These are phyloP conservation scores for Sporothrix inflata DNA, from an alignment of 2,329 filamentous ascomycete genomes.

Conservation along the genomic window DNA sequence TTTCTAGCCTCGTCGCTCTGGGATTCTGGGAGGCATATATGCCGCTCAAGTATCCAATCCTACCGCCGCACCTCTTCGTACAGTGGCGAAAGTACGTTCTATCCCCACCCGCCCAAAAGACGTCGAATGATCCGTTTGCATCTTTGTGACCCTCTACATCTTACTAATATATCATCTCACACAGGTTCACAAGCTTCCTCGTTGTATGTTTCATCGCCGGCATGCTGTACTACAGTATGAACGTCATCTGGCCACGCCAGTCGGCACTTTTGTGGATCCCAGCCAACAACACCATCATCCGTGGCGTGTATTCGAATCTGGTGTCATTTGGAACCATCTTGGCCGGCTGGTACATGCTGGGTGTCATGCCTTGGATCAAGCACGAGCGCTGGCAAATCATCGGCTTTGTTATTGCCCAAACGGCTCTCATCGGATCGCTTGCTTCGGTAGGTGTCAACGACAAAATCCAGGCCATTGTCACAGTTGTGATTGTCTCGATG, in stretches of 20 bases:
- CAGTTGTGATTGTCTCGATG: constrained; percentile 40
- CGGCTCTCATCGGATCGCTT: constrained; percentile 43
- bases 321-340: constrained; percentile 39
- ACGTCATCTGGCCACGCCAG: constrained; percentile 40
- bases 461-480: constrained; percentile 42
- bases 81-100: constrained; percentile 23
- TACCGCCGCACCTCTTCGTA: constrained; percentile 40
- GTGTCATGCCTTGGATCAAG: constrained; percentile 21
- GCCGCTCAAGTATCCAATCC: constrained; percentile 38
- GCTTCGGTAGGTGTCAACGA: constrained; percentile 41
- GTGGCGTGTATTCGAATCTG: background rate
- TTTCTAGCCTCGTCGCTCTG: constrained; percentile 39
- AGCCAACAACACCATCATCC: constrained; percentile 35
- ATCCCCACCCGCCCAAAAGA: no score
- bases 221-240: constrained; percentile 42
- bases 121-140: no score
- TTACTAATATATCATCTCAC: no score
- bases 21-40: constrained; percentile 39
- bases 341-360: constrained; percentile 32
- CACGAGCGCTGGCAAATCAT: constrained; percentile 45
- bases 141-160: no score
- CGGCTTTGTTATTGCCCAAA: constrained; percentile 40
- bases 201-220: constrained; percentile 41
- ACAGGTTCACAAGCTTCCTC: constrained; percentile 27
- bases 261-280: constrained; percentile 49